These are phyloP conservation scores for Cyclotella cryptica DNA, from an alignment of 108 stramenopile species.

Conservation along the genomic window DNA sequence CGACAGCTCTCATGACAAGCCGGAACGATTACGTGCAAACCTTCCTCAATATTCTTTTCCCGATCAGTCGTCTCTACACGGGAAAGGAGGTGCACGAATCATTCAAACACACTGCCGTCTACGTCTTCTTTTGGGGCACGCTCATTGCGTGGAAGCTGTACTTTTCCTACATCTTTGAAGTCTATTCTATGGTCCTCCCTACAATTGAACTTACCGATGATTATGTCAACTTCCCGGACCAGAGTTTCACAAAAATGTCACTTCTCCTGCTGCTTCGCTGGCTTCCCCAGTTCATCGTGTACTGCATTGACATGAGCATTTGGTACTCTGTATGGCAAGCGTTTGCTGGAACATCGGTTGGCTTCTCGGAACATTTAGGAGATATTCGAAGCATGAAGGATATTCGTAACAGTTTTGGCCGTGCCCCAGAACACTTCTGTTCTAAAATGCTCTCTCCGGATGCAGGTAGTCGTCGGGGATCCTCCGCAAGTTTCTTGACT, in stretches of 20 bases:
- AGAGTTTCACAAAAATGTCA: slow-evolving; percentile 84
- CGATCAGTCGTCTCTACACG: slow-evolving; percentile 90
- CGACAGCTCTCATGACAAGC: slow-evolving; percentile 82
- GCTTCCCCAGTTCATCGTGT: slow-evolving; percentile 95
- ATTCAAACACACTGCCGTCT: slow-evolving; percentile 74
- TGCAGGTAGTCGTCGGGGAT: slow-evolving; percentile 87
- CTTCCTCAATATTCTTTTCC: slow-evolving; percentile 90
- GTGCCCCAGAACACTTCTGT: slow-evolving; percentile 90
- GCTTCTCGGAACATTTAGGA: slow-evolving; percentile 93
- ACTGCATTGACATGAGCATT: slow-evolving; percentile 96
- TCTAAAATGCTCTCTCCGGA: slow-evolving; percentile 91
- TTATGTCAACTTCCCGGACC: slow-evolving; percentile 93
- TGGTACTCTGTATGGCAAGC: slow-evolving; percentile 97
- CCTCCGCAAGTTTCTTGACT: slow-evolving; percentile 80
- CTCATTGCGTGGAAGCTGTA: slow-evolving; percentile 93
- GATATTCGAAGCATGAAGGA: slow-evolving; percentile 88
- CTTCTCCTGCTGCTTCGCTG: slow-evolving; percentile 88
- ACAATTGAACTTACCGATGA: slow-evolving; percentile 94
- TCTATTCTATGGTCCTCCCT: slow-evolving; percentile 94
- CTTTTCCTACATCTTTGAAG: slow-evolving; percentile 96
- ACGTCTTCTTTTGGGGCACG: slow-evolving; percentile 91
- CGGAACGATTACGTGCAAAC: slow-evolving; percentile 90
- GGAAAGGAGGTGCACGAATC: slow-evolving; percentile 95
- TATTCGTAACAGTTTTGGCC: slow-evolving; percentile 88
- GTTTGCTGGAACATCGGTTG: slow-evolving; percentile 93